Evolutionary conservation across 73 alveolate species (phyloP).

Genomic region (Paramecium biaurelia): DNA sequence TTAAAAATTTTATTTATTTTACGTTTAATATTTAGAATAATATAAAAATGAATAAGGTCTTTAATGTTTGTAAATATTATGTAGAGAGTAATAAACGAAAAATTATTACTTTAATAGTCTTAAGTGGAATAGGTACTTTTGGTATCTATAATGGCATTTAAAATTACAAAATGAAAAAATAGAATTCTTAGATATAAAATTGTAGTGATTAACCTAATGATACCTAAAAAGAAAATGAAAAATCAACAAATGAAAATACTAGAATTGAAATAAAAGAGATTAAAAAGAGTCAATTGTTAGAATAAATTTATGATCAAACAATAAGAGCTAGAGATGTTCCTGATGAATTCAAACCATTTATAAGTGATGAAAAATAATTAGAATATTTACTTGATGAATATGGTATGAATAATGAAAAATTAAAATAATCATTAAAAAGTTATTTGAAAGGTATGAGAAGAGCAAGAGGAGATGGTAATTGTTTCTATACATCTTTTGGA

Average conservation of each 20-base stretch:
- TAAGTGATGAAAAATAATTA: not conserved
- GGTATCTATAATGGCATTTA: no score
- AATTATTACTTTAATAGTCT: no score
- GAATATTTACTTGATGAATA: not conserved
- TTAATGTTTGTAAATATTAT: no score
- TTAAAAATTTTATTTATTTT: no score
- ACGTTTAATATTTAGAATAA: no score
- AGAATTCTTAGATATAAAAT: no score
- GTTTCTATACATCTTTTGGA: not conserved
- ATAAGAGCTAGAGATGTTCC: not conserved
- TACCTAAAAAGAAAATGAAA: no score
- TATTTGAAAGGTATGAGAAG: not conserved
- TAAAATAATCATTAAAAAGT: not conserved
- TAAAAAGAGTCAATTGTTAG: not conserved
- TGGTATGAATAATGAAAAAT: not conserved
- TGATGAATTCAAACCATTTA: not conserved
- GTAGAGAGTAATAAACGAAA: no score
- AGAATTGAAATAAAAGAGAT: not conserved
- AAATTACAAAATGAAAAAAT: no score
- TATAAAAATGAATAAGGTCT: no score
- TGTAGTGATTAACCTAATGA: no score
- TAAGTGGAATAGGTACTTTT: no score
- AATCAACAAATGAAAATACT: not conserved
- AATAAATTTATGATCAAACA: not conserved
- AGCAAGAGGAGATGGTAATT: not conserved